Evolutionary conservation across 768 basidiomycete genomes (phyloP), one percentile per base, ranked within the genome.

Genomic region (Tylopilus sp.): DNA sequence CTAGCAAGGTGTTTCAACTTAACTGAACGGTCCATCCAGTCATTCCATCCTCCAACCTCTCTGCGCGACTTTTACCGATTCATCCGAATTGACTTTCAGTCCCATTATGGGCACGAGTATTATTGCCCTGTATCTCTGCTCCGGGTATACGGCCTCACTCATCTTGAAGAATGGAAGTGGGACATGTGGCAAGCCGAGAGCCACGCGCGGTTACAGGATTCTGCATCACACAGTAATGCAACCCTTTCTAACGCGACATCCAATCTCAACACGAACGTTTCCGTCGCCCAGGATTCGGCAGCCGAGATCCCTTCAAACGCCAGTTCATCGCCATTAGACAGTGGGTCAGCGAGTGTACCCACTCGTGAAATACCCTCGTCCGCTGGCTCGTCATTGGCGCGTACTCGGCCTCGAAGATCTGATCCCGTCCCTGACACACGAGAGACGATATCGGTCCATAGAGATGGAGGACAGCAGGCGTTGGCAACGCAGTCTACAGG

Each of bases 141-240:
- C 17, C 85, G 93, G 25, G 93, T 97, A 1, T 98, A 94, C 55
- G 97, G 97, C 6, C 82, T 95, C 48, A 98, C 94, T 1, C 94
- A 98, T 71, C 83, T 98, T 56, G 95, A 98, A 55, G 83, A 94
- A 60, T 98, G 90, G 83, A 95, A 95, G 60, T 89, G 91, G 87
- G 90, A 91, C 44, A 75, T 75, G 6, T 92, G 89, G 88, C 82
- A 88, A 58, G 78, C 75, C 4, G 86, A 88, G 63, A 86, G 86
- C 56, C 74, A 68, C 35, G 74, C 74, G 1, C 78, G 78, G 48
- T 63, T 67, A 30, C 74, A 71, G 18, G 73, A 73, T n/a, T 36
- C 45, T 15, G 36, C 57, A 3, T 28, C 22, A n/a, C 64, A 45
- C 9, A 31, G 35, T 44, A n/a, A 55, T 41, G 28, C 28, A 7